Base-by-base conservation (phyloP, 1,284 basidiomycete species). In the Heterobasidion parviporum region DNA sequence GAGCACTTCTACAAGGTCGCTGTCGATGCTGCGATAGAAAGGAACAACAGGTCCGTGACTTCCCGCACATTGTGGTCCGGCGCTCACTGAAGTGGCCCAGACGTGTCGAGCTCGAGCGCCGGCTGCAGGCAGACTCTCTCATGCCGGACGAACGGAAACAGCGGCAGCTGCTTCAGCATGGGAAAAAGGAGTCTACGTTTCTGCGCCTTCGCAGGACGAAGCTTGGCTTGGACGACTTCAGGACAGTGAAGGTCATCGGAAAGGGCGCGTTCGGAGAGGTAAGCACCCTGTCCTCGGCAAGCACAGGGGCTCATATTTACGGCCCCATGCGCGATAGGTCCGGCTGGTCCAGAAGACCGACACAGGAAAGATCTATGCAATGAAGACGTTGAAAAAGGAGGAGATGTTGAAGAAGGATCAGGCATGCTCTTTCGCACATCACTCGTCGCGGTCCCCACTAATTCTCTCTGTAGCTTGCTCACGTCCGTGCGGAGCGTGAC, bases 371-470 rank as follows among this genome's bases (percentile, higher is more conserved):
- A 96, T 99, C 56, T 98, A 98, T 68, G 96, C 96, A 45, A 99
- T 99, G 97, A 99, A 99, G 80, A 97, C 94, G 60, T 73, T 99
- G 67, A 87, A 94, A 71, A 99, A 99, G 76, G 89, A 89, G 54
- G 96, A 99, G 72, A 99, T 99, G 96, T 88, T 99, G 77, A 97
- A 98, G 71, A 94, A 97, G 68, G 96, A 99, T 70, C 94, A 97
- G 81, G 93, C 92, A 56, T 57, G 81, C 67, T 12, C 54, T 43
- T 33, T 53, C 53, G 12, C 15, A 46, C 50, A n/a, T 55, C 36
- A 46, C 33, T 20, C 50, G 53, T 55, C 59, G 50, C 55, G 41
- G 58, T 41, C 3, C n/a, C 38, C 38, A 60, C 54, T 55, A 34
- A 33, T 43, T 49, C 56, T 16, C 15, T 45, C 5, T 12, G 1